Evolutionary conservation across 345 rosid genomes (phyloP), one percentile per base, ranked within the genome.

Genomic region (Limnanthes douglasii): DNA sequence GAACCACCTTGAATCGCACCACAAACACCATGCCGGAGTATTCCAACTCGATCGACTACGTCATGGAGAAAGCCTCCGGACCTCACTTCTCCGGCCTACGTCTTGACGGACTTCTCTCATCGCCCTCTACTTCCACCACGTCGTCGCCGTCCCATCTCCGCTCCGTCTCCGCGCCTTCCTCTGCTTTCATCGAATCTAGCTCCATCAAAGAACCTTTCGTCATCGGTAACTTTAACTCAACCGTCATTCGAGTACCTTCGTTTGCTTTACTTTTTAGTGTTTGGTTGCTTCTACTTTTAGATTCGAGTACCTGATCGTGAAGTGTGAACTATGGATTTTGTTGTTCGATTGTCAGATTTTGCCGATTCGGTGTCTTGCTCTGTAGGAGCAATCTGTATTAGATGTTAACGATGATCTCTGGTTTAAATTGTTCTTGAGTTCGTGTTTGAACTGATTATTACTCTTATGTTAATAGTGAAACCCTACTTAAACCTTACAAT

Each of bases 51-150:
- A 73, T 80, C 9, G 98, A 84, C 56, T 78, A 64, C 49, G 93
- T 62, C 45, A 92, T 92, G 96, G 99, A 85, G 75, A 84, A 75
- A 56, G 93, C 99, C 2, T 81, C 81, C 9, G 96, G 99, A 24
- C 86, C 94, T 12, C 99, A 92, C 78, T 92, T 85, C 78, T 92
- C 99, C 53, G 96, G 99, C 54, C 73, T 92, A 27, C 99, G 78
- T 32, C 66, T 73, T 21, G 93, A 84, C 58, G 75, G 78, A 29
- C 73, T 67, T 27, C 66, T 57, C 23, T 64, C 94, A 15, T 63
- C 86, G 9, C 66, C 86, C 10, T 50, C 73, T 1, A 42, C 77
- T 20, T 57, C 81, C 1, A 34, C 84, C 15, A 18, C 46, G 37
- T 46, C 70, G 15, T 47, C 80, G 30, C 39, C 78, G 23, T 58